A percentile compares a stretch with the other conserved stretches of the same genome.
Evolutionary conservation across 352 stramenopile genomes (phyloP).

Genomic region (Globisporangium iwayamae): DNA sequence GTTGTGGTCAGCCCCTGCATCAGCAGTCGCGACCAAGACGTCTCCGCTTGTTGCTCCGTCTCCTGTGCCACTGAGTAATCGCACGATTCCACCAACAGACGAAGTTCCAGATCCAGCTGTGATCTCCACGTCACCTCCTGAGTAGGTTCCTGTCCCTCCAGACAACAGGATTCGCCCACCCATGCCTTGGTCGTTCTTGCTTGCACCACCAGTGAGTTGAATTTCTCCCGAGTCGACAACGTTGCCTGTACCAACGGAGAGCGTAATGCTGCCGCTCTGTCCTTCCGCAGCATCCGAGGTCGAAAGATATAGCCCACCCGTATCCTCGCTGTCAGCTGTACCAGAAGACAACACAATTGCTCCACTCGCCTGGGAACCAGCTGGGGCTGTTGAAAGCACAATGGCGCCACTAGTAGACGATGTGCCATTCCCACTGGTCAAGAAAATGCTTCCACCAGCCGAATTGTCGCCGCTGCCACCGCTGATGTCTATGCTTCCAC

Average conservation of each 20-base stretch:
- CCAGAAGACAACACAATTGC: slow-evolving; percentile 25
- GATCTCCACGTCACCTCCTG: slow-evolving; percentile 26
- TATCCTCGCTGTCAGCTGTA: slow-evolving; percentile 15
- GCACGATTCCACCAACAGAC: slow-evolving; percentile 22
- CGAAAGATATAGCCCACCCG: slow-evolving; percentile 14
- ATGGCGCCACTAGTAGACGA: slow-evolving; percentile 26
- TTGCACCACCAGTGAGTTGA: slow-evolving; percentile 24
- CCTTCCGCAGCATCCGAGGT: slow-evolving; percentile 12
- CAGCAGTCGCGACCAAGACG: slow-evolving; percentile 23
- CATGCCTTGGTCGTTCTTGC: slow-evolving; percentile 23
- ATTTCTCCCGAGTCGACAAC: slow-evolving; percentile 22
- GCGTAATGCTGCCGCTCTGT: slow-evolving; percentile 20
- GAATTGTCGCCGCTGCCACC: slow-evolving; percentile 20
- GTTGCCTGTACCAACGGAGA: slow-evolving; percentile 23
- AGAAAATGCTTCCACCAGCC: slow-evolving; percentile 20
- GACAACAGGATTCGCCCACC: slow-evolving; percentile 27
- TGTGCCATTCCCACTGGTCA: slow-evolving; percentile 21
- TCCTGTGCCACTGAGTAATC: slow-evolving; percentile 27
- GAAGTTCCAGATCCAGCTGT: slow-evolving; percentile 24
- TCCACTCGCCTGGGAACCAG: slow-evolving; percentile 24
- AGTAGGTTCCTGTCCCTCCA: slow-evolving; percentile 26
- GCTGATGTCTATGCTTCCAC: slow-evolving; percentile 21
- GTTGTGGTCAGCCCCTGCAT: slow-evolving; percentile 18
- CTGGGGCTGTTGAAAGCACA: slow-evolving; percentile 21
- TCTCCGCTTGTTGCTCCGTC: slow-evolving; percentile 27